Percentiles rank a stretch among this genome's conserved stretches.
phyloP scores from a whole-genome alignment of 805 yeast species.

The Babjeviella inositovora region DNA sequence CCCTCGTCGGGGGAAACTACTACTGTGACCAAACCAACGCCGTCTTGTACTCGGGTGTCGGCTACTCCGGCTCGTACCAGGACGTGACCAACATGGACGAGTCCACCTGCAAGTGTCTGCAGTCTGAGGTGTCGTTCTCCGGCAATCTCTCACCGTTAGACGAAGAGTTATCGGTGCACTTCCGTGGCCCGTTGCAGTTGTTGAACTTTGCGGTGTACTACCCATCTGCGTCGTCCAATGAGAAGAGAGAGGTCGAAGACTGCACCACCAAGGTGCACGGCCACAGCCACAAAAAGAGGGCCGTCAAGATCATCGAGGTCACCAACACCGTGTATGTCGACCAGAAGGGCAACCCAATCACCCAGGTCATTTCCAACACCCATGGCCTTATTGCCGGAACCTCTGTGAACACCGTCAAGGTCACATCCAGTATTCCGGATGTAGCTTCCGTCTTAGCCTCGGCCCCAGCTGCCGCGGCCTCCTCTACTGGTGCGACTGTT shows the following conservation, averaged over 20 bases:
- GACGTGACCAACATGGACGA: conserved; percentile 74
- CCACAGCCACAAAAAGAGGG: conserved; percentile 41
- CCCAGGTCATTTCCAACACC: too few relatives aligned
- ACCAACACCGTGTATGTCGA: conserved; percentile 70
- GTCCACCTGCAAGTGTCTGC: conserved; percentile 54
- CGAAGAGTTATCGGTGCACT: conserved; percentile 78
- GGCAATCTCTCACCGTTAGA: conserved; percentile 70
- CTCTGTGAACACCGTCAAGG: conserved; percentile 1
- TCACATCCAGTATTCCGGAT: conserved; percentile 3
- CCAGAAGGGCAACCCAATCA: conserved; percentile 26
- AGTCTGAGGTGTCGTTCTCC: conserved; percentile 34
- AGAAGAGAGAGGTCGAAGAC: conserved; percentile 29
- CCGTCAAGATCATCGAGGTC: conserved; percentile 51
- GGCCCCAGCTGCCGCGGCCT: conserved; percentile 8
- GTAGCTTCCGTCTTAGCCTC: conserved; percentile 7
- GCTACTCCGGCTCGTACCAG: conserved; percentile 71
- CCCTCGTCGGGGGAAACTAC: conserved; percentile 54
- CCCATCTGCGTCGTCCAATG: conserved; percentile 29
- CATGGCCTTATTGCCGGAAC: too few relatives aligned
- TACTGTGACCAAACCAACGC: conserved; percentile 65
- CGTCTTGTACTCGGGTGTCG: conserved; percentile 54
- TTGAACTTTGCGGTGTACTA: conserved; percentile 83
- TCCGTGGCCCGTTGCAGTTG: conserved; percentile 78
- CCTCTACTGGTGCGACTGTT: conserved; percentile 17
- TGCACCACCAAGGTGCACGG: conserved; percentile 25